Conservation (phyloP, 1,139 yeast genomes). For the Taiozyma sp. region DNA sequence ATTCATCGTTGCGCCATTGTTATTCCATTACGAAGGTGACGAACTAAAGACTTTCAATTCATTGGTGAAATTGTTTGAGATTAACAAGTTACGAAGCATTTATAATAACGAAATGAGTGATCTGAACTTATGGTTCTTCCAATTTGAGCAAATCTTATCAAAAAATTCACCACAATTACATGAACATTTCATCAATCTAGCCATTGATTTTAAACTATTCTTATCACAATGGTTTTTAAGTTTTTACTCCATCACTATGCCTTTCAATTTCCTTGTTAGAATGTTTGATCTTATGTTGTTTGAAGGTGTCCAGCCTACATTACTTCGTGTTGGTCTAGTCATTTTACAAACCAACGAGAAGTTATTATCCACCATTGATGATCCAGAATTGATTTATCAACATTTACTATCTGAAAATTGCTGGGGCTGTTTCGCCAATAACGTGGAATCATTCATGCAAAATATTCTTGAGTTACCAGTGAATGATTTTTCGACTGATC, state of each 20-base stretch:
- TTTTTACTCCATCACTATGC: slow-evolving; percentile 59
- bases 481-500: slow-evolving; percentile 20
- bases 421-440: slow-evolving; percentile 40
- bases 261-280: slow-evolving; percentile 44
- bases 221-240: slow-evolving; percentile 67
- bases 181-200: slow-evolving; percentile 36
- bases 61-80: slow-evolving; percentile 57
- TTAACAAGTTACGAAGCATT: slow-evolving; percentile 55
- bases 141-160: slow-evolving; percentile 44
- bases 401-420: slow-evolving; percentile 53
- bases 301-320: slow-evolving; percentile 63
- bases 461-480: slow-evolving; percentile 31
- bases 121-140: slow-evolving; percentile 47
- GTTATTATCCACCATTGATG: slow-evolving; percentile 46
- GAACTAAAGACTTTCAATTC: slow-evolving; percentile 45
- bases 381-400: slow-evolving; percentile 59
- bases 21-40: slow-evolving; percentile 44
- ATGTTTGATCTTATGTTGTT: slow-evolving; percentile 52
- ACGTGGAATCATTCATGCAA: slow-evolving; percentile 44
- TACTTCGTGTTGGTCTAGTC: slow-evolving; percentile 57
- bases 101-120: slow-evolving; percentile 57
- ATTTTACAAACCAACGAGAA: slow-evolving; percentile 48
- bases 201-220: slow-evolving; percentile 42
- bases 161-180: slow-evolving; percentile 39
- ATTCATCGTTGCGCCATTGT: slow-evolving; percentile 60